Evolutionary conservation across 2,329 filamentous ascomycete genomes (phyloP), one percentile per base, ranked within the genome.

Genomic region (Scedosporium boydii): DNA sequence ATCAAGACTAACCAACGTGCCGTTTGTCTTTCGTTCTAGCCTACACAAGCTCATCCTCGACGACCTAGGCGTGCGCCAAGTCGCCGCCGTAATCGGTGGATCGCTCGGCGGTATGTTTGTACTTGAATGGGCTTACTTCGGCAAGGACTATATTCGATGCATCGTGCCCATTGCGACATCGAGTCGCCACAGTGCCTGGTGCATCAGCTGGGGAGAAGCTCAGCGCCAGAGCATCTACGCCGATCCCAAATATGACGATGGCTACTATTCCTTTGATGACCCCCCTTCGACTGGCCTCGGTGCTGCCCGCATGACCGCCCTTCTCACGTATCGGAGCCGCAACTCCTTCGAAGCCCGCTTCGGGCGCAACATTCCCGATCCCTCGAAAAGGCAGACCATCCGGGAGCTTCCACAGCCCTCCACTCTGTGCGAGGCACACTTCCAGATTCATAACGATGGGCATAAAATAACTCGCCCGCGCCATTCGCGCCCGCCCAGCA

Each of bases 261-360:
- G 95, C 55, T 98, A 97, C 76, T 99, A 98, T 72, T 70, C 86
- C 1, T 96, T 95, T 69, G 83, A 89, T 38, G 91, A 98, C 68
- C 93, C 93, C 41, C 95, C 95, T 0, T 80, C 87, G 0, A 89
- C 92, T 0, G 95, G 95, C 0, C 83, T 99, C 2, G 92, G 93
- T 12, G 95, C 95, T 6, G 95, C 95, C 27, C 91, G 95, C 70
- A 99, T 99, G 95, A 91, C 93, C 63, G 95, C 95, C 1, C 84
- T 99, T 44, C 80, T 99, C 69, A 99, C 95, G 6, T 99, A 99
- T 76, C 87, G 95, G 68, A 97, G 92, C 72, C 90, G 95, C 60
- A 93, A 99, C 76, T 98, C 95, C 0, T 99, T 99, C 68, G 95
- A 99, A 77, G 86, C 92, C 18, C 87, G 95, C 4, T 99, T 99